A percentile compares a stretch with the other conserved stretches of the same genome.
These are phyloP conservation scores for Quercus dentata DNA, from an alignment of 306 rosid genomes.

Conservation along the genomic window DNA sequence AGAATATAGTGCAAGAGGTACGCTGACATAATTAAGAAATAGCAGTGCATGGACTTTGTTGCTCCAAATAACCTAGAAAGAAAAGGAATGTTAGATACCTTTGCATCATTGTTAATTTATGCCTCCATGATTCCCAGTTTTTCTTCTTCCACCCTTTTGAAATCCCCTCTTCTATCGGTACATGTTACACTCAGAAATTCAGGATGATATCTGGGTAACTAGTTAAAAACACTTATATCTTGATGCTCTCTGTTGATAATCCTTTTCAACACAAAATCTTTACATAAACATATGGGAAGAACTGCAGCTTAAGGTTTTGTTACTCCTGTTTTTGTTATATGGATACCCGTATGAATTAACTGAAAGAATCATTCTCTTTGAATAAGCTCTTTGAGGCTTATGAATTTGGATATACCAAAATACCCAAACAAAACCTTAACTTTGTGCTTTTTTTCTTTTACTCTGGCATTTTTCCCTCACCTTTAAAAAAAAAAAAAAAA, in stretches of 20 bases:
- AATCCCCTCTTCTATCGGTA: background rate
- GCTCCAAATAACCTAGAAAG: background rate
- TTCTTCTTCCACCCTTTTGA: background rate
- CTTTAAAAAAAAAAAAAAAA: background rate
- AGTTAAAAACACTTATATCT: background rate
- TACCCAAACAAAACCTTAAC: background rate
- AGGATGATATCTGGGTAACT: background rate
- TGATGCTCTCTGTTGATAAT: background rate
- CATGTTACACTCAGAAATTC: background rate
- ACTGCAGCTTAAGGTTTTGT: background rate
- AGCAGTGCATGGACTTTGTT: background rate
- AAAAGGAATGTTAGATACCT: background rate
- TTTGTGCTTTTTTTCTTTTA: background rate
- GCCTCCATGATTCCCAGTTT: background rate
- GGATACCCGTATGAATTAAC: background rate
- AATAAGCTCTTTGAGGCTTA: background rate
- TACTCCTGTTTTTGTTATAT: background rate
- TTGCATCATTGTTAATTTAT: background rate
- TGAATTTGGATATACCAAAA: background rate
- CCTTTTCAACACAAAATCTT: background rate
- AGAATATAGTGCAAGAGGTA: slow-evolving; percentile 79
- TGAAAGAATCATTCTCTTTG: background rate
- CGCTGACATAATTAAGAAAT: slow-evolving; percentile 6
- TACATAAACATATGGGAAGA: background rate
- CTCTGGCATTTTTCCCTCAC: slow-evolving; percentile 1